A percentile compares a stretch with the other conserved stretches of the same genome.
Evolutionary conservation across 257 asterid species (phyloP).

Genomic region (Linaria vulgaris): DNA sequence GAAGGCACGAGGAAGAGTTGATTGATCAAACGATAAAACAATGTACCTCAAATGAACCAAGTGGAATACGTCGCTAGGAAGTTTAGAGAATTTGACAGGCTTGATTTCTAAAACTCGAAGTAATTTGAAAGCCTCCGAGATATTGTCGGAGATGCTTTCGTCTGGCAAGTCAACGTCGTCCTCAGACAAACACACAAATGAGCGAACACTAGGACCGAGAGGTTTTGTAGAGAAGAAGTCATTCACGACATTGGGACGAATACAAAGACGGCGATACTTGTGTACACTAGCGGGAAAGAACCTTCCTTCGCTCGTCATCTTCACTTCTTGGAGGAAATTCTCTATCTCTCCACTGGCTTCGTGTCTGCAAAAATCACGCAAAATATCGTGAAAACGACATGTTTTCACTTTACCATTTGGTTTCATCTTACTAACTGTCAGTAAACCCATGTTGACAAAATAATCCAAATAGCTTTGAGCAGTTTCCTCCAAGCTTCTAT

Average conservation of each 20-base stretch:
- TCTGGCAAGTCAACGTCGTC: not conserved
- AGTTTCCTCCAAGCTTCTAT: not conserved
- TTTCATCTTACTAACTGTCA: not conserved
- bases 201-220: conserved; percentile 6
- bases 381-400: not conserved
- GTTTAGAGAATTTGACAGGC: conserved; percentile 20
- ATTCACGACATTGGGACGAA: not conserved
- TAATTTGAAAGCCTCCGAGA: conserved; percentile 30
- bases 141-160: conserved; percentile 29
- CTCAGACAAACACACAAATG: not conserved
- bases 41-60: conserved; percentile 36
- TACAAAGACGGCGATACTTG: not conserved
- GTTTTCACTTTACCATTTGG: conserved; percentile 4
- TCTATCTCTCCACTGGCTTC: not conserved
- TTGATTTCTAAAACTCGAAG: conserved; percentile 33
- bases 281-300: not conserved
- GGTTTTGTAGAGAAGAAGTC: not conserved
- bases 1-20: conserved; percentile 30
- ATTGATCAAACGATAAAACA: conserved; percentile 27
- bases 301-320: conserved; percentile 16
- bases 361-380: not conserved
- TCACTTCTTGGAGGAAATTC: conserved; percentile 11
- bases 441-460: not conserved
- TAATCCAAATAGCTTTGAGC: too few species aligned
- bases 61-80: conserved; percentile 34